Base-by-base conservation (phyloP, 257 asterid species). In the Prunella vulgaris region DNA sequence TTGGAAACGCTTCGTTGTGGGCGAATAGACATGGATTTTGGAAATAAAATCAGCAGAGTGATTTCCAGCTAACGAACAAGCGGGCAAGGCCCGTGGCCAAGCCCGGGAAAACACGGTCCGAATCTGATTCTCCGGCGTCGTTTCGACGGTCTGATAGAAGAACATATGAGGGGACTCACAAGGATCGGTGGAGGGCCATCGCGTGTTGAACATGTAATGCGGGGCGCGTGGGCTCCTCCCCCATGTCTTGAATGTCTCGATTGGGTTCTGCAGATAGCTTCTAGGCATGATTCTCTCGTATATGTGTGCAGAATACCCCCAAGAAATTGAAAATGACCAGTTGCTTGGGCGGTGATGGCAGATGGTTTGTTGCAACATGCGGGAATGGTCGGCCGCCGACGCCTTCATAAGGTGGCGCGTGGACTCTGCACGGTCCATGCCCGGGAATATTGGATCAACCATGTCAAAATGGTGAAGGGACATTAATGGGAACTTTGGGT, bases 381-480 rank as follows among this genome's bases (percentile, higher is more conserved):
- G 80, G 10, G 92, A 82, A 2, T 81, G 87, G 64, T 84, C 92
- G 6, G 46, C 63, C 1, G 57, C 60, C 2, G 87, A 84, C 24
- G 83, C 86, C 12, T 22, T 76, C 85, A 83, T 82, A 60, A 86
- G 81, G 83, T 86, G 89, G 35, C 76, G 84, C 51, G 78, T 72
- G 20, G 92, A 80, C 9, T 78, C 52, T 0, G 58, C 27, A 0
- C 92, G 77, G 73, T 49, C 68, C 84, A 37, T 84, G 22, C 70
- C 10, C 14, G 92, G 92, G n/a, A 82, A 84, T 10, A 84, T 64
- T 5, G 92, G 92, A 1, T 54, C 70, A 18, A 89, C 79, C 58
- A 5, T 49, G 77, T 88, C 96, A 61, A 81, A 81, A 64, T 88
- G 96, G 78, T 88, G 96, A 10, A 88, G 82, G 60, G 95, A 84